Percentiles rank a stretch among this genome's conserved stretches.
Conservation (phyloP, 192 early-diverging fungal genomes). For the Linnemannia elongata region DNA sequence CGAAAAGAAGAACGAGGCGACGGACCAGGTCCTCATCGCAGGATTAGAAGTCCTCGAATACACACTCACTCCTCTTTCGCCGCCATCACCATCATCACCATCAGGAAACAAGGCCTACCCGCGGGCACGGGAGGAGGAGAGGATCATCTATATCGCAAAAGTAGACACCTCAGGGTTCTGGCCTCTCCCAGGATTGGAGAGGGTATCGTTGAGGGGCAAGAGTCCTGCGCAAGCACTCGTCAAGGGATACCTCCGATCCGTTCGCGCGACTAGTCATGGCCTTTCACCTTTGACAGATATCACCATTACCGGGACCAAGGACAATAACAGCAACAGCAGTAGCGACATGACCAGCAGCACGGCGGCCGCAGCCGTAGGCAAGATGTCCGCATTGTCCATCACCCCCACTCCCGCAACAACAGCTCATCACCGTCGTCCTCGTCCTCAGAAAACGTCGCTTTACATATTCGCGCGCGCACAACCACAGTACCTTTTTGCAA, state of each 20-base stretch:
- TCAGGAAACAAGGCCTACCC: not conserved
- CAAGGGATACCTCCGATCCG: slow-evolving; percentile 48
- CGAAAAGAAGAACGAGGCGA: not conserved
- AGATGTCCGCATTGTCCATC: not conserved
- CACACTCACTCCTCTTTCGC: slow-evolving; percentile 2
- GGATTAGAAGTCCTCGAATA: slow-evolving; percentile 51
- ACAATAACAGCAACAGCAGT: not conserved
- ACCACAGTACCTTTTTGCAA: slow-evolving; percentile 87
- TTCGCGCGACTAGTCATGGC: not conserved
- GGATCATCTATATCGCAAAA: slow-evolving; percentile 60
- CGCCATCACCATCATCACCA: not conserved
- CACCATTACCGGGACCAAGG: not conserved
- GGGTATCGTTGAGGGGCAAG: not conserved
- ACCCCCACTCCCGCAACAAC: not conserved
- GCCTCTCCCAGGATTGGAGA: slow-evolving; percentile 27
- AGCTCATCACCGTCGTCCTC: not conserved
- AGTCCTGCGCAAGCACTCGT: slow-evolving; percentile 48
- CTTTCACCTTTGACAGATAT: not conserved
- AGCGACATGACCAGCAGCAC: not conserved
- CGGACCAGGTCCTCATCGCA: slow-evolving; percentile 16
- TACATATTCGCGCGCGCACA: slow-evolving; percentile 88
- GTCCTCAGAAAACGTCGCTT: slow-evolving; percentile 38
- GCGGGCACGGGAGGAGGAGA: not conserved
- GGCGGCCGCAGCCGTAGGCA: not conserved
- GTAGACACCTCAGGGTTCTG: slow-evolving; percentile 61